phyloP scores from a whole-genome alignment of 352 stramenopile species.

The Sclerospora graminicola region DNA sequence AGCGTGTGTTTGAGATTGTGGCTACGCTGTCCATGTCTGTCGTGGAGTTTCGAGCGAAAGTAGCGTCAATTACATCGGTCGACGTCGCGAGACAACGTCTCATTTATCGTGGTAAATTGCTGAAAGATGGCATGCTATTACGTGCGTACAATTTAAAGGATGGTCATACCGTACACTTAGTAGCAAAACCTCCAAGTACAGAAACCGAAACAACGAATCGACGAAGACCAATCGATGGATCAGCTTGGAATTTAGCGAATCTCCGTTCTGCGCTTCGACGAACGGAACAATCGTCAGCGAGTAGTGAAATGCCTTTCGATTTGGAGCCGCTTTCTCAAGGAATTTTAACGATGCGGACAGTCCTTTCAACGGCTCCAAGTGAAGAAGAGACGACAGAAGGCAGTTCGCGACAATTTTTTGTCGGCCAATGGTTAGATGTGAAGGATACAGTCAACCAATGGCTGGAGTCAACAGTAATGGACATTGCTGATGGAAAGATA shows the following conservation, averaged over 20 bases:
- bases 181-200: constrained; percentile 39
- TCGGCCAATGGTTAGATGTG: constrained; percentile 96
- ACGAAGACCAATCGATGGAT: constrained; percentile 6
- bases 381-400: constrained; percentile 11
- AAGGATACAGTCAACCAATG: constrained; percentile 98
- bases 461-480: constrained; percentile 94
- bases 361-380: constrained; percentile 31
- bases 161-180: constrained; percentile 87
- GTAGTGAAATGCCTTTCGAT: constrained; percentile 9
- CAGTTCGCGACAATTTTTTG: constrained; percentile 48
- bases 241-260: constrained; percentile 51
- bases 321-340: constrained; percentile 48
- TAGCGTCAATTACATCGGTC: constrained; percentile 47
- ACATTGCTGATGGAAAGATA: constrained; percentile 79
- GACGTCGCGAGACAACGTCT: constrained; percentile 66
- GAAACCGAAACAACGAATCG: background rate
- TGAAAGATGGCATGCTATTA: constrained; percentile 70
- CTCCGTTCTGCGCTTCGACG: constrained; percentile 38
- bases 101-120: constrained; percentile 88
- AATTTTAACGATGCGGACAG: constrained; percentile 40
- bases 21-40: constrained; percentile 34
- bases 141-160: constrained; percentile 84
- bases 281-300: constrained; percentile 5
- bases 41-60: constrained; percentile 47
- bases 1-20: constrained; percentile 62